These are phyloP conservation scores for Hymenotorrendiella dingleyae DNA, from an alignment of 2,329 filamentous ascomycete genomes.

Conservation along the genomic window DNA sequence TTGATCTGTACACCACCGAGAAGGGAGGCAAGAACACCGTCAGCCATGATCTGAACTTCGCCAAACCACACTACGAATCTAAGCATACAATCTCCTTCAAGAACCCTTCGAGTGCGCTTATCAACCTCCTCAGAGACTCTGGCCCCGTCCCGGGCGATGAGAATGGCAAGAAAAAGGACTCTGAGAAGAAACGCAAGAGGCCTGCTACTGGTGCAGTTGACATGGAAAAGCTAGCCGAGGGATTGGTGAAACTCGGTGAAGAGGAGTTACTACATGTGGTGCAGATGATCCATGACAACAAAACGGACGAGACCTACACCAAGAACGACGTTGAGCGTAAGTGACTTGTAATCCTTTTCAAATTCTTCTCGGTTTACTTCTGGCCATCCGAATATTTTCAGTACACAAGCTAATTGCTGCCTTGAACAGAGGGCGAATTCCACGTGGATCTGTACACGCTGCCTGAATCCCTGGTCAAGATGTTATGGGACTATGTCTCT, in stretches of 20 bases:
- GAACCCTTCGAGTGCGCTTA: conserved; percentile 83
- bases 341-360: conserved; percentile 33
- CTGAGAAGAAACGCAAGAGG: conserved; percentile 73
- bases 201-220: conserved; percentile 58
- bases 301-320: conserved; percentile 87
- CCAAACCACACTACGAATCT: conserved; percentile 71
- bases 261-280: conserved; percentile 93
- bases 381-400: not conserved
- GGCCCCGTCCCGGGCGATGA: conserved; percentile 78
- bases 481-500: conserved; percentile 98
- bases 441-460: conserved; percentile 98
- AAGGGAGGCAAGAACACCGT: conserved; percentile 79
- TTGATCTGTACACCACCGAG: conserved; percentile 75
- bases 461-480: conserved; percentile 80
- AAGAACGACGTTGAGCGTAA: conserved; percentile 94
- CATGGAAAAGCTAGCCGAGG: conserved; percentile 95
- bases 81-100: conserved; percentile 80
- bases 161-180: conserved; percentile 55
- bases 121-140: conserved; percentile 73
- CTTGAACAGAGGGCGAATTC: conserved; percentile 80
- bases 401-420: not conserved
- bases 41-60: conserved; percentile 88
- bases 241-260: conserved; percentile 80
- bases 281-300: conserved; percentile 97
- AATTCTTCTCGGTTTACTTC: not conserved